Base-by-base conservation (phyloP, 345 rosid species). In the Aethionema arabicum region DNA sequence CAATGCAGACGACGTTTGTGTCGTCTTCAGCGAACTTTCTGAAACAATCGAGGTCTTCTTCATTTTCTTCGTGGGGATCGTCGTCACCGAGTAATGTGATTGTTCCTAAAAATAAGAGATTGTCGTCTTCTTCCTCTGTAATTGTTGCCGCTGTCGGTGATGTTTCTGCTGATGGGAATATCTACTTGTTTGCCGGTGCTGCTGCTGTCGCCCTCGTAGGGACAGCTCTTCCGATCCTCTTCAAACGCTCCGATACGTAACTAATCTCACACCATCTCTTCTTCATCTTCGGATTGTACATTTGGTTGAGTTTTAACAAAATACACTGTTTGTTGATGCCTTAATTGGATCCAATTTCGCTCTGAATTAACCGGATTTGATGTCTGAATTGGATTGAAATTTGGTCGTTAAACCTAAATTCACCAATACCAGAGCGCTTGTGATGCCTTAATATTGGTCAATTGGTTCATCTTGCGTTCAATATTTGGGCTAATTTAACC, bases 101-200 rank as follows among this genome's bases (percentile, higher is more conserved):
- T 14, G 5, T 63, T 65, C 70, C 61, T 1, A 79, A 57, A 13
- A 72, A 64, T 65, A 88, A 69, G 69, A 74, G 65, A 56, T 69
- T 55, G 14, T 60, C 63, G 9, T 58, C 70, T 27, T 56, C 78
- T 51, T 72, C 83, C 0, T 67, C 77, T 53, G 78, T 80, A 1
- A 77, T 84, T 29, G 90, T 88, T 39, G 95, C 90, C 36, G 95
- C 98, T 1, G 88, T 75, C 4, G 98, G 95, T 56, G 98, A 91
- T 7, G 82, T 91, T 11, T 88, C 96, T 14, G 64, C 98, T 6
- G 95, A 84, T 45, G 75, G 95, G 71, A 91, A 77, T 0, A 72
- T 66, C 35, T 91, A 91, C 56, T 63, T 88, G 11, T 52, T 91
- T 14, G 95, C 79, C 0, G 95, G 95, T 38, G 96, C 95, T 1